A percentile compares a stretch with the other conserved stretches of the same genome.
phyloP scores from a whole-genome alignment of 768 basidiomycete species.

The Arthromyces matolae region DNA sequence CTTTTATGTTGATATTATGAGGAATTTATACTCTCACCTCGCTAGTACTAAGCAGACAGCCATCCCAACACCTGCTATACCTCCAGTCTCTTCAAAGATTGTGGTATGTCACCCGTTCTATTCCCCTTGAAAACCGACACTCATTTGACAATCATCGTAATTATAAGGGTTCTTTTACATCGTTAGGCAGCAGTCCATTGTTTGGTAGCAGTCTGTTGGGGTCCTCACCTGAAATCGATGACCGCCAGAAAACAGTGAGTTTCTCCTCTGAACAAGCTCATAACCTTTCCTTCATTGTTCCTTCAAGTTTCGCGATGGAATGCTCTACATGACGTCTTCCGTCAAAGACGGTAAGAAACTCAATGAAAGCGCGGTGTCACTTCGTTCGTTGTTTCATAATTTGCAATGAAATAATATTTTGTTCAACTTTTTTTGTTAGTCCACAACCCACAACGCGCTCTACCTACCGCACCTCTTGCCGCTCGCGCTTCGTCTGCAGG shows the following conservation, averaged over 20 bases:
- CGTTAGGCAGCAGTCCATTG: too few relatives aligned
- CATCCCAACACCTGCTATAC: neutral
- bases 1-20: neutral
- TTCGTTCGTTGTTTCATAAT: conserved; percentile 12
- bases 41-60: neutral
- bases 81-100: conserved; percentile 5
- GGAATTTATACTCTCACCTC: too few relatives aligned
- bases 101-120: too few relatives aligned
- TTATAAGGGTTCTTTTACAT: conserved; percentile 4
- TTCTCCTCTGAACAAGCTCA: too few relatives aligned
- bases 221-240: conserved; percentile 5
- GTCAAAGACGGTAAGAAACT: conserved; percentile 10
- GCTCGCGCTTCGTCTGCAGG: neutral
- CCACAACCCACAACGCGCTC: conserved; percentile 7
- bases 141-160: too few relatives aligned
- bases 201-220: conserved; percentile 4
- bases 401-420: neutral
- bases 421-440: neutral
- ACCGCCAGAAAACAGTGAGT: conserved; percentile 10
- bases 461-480: conserved; percentile 1
- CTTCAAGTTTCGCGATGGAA: conserved; percentile 9
- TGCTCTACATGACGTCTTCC: conserved; percentile 5
- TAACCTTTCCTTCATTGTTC: neutral
- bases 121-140: too few relatives aligned
- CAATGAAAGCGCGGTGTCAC: conserved; percentile 10